Percentiles rank a stretch among this genome's conserved stretches.
Evolutionary conservation across 2,329 filamentous ascomycete genomes (phyloP).

Genomic region (Stachybotrys elegans): DNA sequence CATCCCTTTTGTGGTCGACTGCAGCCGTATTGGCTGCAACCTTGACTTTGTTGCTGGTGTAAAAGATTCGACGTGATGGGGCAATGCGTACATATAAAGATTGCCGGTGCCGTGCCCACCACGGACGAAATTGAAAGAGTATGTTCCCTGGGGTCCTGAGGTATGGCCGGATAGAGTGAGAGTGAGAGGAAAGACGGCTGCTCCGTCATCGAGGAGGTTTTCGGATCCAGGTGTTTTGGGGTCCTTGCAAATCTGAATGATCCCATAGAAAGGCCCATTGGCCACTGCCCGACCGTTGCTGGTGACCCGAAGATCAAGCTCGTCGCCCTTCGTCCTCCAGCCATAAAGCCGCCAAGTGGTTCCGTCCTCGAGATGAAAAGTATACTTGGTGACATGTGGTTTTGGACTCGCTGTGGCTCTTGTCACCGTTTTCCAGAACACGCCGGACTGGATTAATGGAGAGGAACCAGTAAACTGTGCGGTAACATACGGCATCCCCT

Average conservation of each 20-base stretch:
- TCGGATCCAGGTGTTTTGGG: slow-evolving; percentile 53
- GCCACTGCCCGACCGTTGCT: slow-evolving; percentile 63
- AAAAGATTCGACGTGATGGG: slow-evolving; percentile 79
- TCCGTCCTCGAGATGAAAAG: slow-evolving; percentile 65
- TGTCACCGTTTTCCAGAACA: slow-evolving; percentile 68
- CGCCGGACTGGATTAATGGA: slow-evolving; percentile 68
- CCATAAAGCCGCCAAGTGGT: slow-evolving; percentile 79
- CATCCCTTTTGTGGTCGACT: slow-evolving; percentile 80
- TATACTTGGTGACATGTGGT: slow-evolving; percentile 69
- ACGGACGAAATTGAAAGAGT: slow-evolving; percentile 70
- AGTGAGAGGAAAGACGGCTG: slow-evolving; percentile 67
- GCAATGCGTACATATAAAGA: slow-evolving; percentile 81
- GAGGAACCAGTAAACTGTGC: slow-evolving; percentile 65
- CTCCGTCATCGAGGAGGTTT: slow-evolving; percentile 66
- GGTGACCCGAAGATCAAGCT: slow-evolving; percentile 62
- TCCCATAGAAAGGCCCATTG: slow-evolving; percentile 64
- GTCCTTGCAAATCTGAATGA: slow-evolving; percentile 79
- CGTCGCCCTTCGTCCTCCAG: slow-evolving; percentile 50
- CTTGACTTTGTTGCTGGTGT: slow-evolving; percentile 48
- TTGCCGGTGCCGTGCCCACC: slow-evolving; percentile 54
- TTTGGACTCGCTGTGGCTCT: slow-evolving; percentile 52
- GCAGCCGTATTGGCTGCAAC: slow-evolving; percentile 54
- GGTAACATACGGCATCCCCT: slow-evolving; percentile 87
- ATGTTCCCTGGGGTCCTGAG: slow-evolving; percentile 57
- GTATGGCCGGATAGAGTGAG: slow-evolving; percentile 61